These are phyloP conservation scores for Diplodia scrobiculata DNA, from an alignment of 2,329 filamentous ascomycete species.

Conservation along the genomic window DNA sequence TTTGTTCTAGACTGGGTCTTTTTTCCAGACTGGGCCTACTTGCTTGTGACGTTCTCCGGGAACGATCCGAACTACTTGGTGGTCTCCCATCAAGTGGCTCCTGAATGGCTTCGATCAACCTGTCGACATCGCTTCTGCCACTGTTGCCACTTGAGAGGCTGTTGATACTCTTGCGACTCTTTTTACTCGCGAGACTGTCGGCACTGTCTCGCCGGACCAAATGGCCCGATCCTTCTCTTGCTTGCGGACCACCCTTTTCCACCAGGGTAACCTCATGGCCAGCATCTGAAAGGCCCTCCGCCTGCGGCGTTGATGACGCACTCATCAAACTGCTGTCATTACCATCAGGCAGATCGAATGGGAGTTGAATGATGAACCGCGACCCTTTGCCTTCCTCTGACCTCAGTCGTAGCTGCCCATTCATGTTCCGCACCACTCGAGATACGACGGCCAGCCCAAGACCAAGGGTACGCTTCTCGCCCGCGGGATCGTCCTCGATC, in stretches of 20 bases:
- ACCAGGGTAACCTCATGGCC: constrained; percentile 65
- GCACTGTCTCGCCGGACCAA: constrained; percentile 40
- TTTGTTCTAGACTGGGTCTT: too few relatives aligned
- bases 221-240: neutral
- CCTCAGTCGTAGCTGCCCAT: constrained; percentile 80
- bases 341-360: constrained; percentile 66
- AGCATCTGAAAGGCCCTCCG: constrained; percentile 30
- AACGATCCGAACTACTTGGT: neutral
- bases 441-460: constrained; percentile 87
- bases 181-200: constrained; percentile 55
- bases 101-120: constrained; percentile 71
- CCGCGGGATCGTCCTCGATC: constrained; percentile 34
- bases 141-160: constrained; percentile 47
- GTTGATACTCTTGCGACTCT: constrained; percentile 52
- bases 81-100: constrained; percentile 50
- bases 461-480: constrained; percentile 62
- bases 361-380: constrained; percentile 76
- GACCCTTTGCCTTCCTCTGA: constrained; percentile 82
- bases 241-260: constrained; percentile 34
- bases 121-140: constrained; percentile 65
- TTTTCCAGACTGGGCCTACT: neutral
- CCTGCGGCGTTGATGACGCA: constrained; percentile 34
- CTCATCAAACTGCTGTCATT: constrained; percentile 29
- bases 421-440: constrained; percentile 84
- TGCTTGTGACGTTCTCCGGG: neutral